Conservation (phyloP, 225 moss, liverwort and hornwort genomes). For the Pseudisothecium myosuroides region DNA sequence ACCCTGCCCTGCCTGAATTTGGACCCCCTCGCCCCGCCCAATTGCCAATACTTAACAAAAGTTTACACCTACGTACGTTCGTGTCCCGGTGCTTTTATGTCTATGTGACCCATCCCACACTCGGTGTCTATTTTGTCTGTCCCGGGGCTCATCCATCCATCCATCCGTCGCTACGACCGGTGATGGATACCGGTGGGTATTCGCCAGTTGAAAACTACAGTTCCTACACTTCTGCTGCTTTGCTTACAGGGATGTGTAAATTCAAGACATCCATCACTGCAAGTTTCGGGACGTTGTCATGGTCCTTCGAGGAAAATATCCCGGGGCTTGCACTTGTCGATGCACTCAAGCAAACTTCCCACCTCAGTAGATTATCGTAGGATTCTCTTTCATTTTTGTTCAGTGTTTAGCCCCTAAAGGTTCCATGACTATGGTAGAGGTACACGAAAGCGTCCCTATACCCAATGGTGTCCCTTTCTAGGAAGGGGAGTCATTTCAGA, state of each 20-base stretch:
- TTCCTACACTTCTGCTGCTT: background rate
- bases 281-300: rapidly evolving
- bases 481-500: too few species aligned
- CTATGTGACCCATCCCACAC: constrained; percentile 11
- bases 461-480: too few species aligned
- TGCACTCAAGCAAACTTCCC: too few species aligned
- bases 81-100: background rate
- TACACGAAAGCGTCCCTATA: too few species aligned
- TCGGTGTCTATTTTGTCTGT: background rate
- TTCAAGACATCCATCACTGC: background rate
- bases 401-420: background rate
- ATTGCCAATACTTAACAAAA: background rate
- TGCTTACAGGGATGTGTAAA: background rate
- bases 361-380: rapidly evolving
- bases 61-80: background rate
- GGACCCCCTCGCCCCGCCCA: background rate
- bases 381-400: background rate
- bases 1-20: background rate
- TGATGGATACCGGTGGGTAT: background rate
- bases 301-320: background rate
- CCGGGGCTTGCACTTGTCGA: background rate
- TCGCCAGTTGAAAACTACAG: background rate
- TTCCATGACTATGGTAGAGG: background rate
- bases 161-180: background rate
- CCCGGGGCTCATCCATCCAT: background rate